Evolutionary conservation across 495 filamentous ascomycete genomes (phyloP), one percentile per base, ranked within the genome.

Genomic region (Penicillium cataractarum): DNA sequence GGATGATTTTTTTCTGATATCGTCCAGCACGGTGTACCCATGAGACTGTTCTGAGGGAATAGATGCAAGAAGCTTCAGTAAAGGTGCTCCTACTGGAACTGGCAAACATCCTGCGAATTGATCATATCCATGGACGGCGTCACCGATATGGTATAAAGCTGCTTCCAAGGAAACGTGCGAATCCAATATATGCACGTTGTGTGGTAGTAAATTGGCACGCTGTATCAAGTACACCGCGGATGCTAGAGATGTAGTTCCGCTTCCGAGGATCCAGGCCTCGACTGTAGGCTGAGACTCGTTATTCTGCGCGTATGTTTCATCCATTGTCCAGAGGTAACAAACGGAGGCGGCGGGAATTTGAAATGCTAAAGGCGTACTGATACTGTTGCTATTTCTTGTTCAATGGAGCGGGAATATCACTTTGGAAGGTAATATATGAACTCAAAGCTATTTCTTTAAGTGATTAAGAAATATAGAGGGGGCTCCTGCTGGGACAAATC

Each of bases 221-320:
- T 49, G 33, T 22, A 63, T 31, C 24, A 63, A 35, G 27, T 63
- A 63, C 6, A 63, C 19, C 10, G 61, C 61, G 0, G 61, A 54
- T 27, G 61, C 61, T 4, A 63, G 29, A 19, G 61, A 58, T 29
- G 61, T 27, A 58, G 39, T 58, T 33, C 55, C 56, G 17, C 61
- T 63, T 22, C 61, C 61, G 26, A 63, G 49, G 32, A 63, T 58
- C 61, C 61, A 63, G 21, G 61, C 61, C 44, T 58, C 56, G n/a
- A 49, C 24, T 26, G 46, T 21, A 21, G 13, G 46, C 46, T 27
- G 46, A 17, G 46, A 1, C 24, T 27, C 24, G n/a, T n/a, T n/a
- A 22, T 26, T 26, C 13, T 49, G 46, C 0, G 46, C 21, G 19
- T 12, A 27, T 27, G 21, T 12, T 26, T 17, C 46, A 27, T 49